Conservation (phyloP, 192 early-diverging fungal genomes). For the Coemansia sp. region DNA sequence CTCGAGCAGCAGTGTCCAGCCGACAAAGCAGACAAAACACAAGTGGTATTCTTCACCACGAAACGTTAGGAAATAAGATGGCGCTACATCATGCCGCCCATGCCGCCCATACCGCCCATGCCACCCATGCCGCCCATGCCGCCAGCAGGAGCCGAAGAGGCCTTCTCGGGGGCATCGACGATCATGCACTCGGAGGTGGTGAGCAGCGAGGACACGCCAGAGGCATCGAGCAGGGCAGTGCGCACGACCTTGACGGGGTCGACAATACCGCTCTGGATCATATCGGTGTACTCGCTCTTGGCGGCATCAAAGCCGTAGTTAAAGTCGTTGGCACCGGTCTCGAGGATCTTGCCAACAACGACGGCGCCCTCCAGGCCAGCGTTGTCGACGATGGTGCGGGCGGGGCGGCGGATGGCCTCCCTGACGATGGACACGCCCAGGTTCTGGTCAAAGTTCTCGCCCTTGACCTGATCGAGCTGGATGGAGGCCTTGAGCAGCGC, state of each 20-base stretch:
- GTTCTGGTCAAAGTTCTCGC: conserved; percentile 99
- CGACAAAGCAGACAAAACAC: too few relatives aligned
- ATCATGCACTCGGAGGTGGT: conserved; percentile 99
- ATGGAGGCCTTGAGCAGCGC: conserved; percentile 92
- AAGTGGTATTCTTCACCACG: too few relatives aligned
- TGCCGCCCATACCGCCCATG: conserved; percentile 68
- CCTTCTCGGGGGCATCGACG: conserved; percentile 85
- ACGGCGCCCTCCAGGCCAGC: conserved; percentile 97
- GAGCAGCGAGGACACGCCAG: conserved; percentile 93
- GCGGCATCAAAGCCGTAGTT: conserved; percentile 94
- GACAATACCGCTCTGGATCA: conserved; percentile 95
- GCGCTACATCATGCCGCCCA: conserved; percentile 40
- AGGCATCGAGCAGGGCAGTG: conserved; percentile 94
- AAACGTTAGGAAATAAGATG: background rate
- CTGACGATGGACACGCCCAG: conserved; percentile 95
- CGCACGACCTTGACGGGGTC: conserved; percentile 99
- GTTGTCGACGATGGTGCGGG: conserved; percentile 93
- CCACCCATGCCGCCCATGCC: conserved; percentile 71
- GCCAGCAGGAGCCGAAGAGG: conserved; percentile 51
- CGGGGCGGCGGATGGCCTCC: conserved; percentile 89
- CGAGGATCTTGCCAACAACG: conserved; percentile 91
- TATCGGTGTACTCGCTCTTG: conserved; percentile 87
- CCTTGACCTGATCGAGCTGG: conserved; percentile 74
- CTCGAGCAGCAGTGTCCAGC: too few relatives aligned
- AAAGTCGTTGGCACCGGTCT: conserved; percentile 68